Percentiles rank a stretch among this genome's conserved stretches.
These are phyloP conservation scores for Pisolithus marmoratus DNA, from an alignment of 768 basidiomycete genomes.

Conservation along the genomic window DNA sequence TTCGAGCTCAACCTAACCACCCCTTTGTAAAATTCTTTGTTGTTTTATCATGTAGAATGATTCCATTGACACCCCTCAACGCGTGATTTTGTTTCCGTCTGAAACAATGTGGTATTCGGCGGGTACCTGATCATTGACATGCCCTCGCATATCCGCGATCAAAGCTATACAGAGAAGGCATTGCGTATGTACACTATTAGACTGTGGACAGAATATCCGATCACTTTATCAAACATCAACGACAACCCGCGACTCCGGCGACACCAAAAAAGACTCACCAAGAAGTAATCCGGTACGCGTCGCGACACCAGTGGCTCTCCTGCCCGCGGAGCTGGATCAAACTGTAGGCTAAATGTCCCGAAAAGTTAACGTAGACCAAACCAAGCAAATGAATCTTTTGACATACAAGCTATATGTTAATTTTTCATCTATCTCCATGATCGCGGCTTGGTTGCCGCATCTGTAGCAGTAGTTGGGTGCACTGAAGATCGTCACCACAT, in stretches of 20 bases:
- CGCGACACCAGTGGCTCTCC: constrained; percentile 97
- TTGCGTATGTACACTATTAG: constrained; percentile 20
- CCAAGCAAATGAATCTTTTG: neutral
- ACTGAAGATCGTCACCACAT: constrained; percentile 99
- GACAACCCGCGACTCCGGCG: neutral
- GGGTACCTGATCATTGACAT: too few relatives aligned
- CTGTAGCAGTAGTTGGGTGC: constrained; percentile 99
- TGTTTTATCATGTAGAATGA: constrained; percentile 73
- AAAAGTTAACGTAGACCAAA: constrained; percentile 2
- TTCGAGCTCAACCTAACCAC: constrained; percentile 6
- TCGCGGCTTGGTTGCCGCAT: constrained; percentile 98
- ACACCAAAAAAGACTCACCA: constrained; percentile 44
- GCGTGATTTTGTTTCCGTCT: too few relatives aligned
- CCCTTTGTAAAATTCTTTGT: constrained; percentile 90
- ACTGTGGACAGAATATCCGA: constrained; percentile 1
- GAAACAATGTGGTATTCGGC: neutral
- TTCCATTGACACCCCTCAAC: neutral
- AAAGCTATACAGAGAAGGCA: constrained; percentile 16
- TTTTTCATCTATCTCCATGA: constrained; percentile 99
- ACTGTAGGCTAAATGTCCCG: constrained; percentile 74
- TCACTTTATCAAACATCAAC: constrained; percentile 16
- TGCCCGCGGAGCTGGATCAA: constrained; percentile 97
- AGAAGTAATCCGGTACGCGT: constrained; percentile 92
- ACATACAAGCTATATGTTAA: constrained; percentile 88
- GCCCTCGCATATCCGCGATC: constrained; percentile 7